Percentiles rank a stretch among this genome's conserved stretches.
Evolutionary conservation across 192 early-diverging fungal species (phyloP).

Genomic region (Lobulomyces angularis): DNA sequence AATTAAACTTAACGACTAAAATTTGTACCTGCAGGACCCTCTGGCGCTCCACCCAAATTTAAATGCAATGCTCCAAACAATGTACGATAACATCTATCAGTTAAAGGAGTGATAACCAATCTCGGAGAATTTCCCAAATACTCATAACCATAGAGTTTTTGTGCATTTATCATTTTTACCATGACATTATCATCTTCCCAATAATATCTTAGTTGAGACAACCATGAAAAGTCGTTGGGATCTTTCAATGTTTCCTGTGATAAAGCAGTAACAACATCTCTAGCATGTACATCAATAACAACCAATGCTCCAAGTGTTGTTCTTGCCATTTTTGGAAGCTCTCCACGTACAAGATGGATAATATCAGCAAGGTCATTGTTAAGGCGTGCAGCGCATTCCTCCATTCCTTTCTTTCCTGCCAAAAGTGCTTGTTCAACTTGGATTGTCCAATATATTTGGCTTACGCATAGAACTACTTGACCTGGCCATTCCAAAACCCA

Average conservation of each 20-base stretch:
- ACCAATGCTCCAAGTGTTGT: slow-evolving; percentile 48
- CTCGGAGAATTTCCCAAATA: slow-evolving; percentile 39
- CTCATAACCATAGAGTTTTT: slow-evolving; percentile 45
- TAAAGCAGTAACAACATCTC: slow-evolving; percentile 39
- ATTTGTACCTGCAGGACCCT: slow-evolving; percentile 34
- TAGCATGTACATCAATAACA: slow-evolving; percentile 53
- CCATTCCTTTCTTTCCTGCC: slow-evolving; percentile 35
- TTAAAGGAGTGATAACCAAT: slow-evolving; percentile 48
- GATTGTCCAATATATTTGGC: slow-evolving; percentile 46
- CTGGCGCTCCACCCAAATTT: slow-evolving; percentile 52
- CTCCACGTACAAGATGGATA: slow-evolving; percentile 44
- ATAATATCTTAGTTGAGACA: slow-evolving; percentile 48
- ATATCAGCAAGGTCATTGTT: slow-evolving; percentile 43
- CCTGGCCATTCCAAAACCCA: slow-evolving; percentile 58
- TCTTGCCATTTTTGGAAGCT: slow-evolving; percentile 46
- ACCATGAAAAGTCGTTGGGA: slow-evolving; percentile 44
- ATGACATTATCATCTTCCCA: slow-evolving; percentile 46
- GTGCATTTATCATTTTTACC: slow-evolving; percentile 50
- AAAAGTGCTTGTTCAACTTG: slow-evolving; percentile 39
- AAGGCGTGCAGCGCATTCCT: slow-evolving; percentile 26
- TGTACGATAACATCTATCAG: slow-evolving; percentile 50
- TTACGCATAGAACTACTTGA: slow-evolving; percentile 47
- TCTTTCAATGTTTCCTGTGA: slow-evolving; percentile 30
- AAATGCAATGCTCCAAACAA: slow-evolving; percentile 50
- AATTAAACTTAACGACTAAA: slow-evolving; percentile 1